Conservation (phyloP, 1,284 basidiomycete genomes). For the Puccinia horiana region DNA sequence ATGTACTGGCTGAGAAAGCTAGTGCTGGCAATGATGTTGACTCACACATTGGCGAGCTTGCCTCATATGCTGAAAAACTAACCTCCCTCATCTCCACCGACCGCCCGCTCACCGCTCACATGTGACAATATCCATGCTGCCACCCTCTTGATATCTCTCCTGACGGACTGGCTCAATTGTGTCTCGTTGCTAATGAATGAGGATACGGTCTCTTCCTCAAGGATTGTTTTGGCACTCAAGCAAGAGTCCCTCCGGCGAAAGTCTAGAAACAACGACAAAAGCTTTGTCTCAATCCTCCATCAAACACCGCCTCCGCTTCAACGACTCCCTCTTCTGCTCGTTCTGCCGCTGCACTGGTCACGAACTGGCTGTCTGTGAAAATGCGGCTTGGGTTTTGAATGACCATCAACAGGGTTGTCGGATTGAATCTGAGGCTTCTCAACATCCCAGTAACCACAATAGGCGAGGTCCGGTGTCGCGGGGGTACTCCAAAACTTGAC, state of each 20-base stretch:
- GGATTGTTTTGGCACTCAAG: background rate
- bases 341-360: too few species aligned
- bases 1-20: background rate
- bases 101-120: background rate
- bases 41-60: background rate
- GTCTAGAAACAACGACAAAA: background rate
- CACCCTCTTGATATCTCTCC: background rate
- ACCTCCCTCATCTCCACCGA: background rate
- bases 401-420: too few species aligned
- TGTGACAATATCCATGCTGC: background rate
- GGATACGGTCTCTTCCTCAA: background rate
- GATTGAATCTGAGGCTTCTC: too few species aligned
- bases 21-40: background rate
- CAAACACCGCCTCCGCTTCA: too few species aligned
- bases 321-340: too few species aligned
- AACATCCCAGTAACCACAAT: too few species aligned
- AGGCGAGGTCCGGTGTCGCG: too few species aligned
- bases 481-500: too few species aligned
- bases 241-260: background rate
- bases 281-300: background rate
- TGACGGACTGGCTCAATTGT: background rate
- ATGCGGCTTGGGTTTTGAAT: too few species aligned
- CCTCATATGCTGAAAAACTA: background rate
- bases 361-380: too few species aligned
- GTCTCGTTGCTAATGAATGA: conserved; percentile 4